phyloP scores from a whole-genome alignment of 345 rosid species.

The Brassica nigra region DNA sequence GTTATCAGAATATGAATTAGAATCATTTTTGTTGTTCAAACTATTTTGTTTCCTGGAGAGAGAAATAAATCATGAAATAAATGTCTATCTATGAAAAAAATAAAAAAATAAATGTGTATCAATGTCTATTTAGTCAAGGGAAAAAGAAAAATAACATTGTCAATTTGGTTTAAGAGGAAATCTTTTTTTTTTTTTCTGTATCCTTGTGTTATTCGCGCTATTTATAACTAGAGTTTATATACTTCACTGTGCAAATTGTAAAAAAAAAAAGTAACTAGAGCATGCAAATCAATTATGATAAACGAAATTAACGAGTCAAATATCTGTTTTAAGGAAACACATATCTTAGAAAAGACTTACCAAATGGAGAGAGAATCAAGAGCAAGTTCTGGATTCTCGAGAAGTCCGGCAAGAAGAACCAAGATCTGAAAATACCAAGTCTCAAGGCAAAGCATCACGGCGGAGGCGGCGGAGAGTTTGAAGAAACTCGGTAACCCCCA shows the following conservation, averaged over 20 bases:
- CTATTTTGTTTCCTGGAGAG: not conserved
- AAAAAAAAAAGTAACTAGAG: not conserved
- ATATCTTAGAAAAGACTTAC: conserved; percentile 13
- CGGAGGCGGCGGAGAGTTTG: conserved; percentile 62
- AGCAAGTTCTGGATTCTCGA: conserved; percentile 58
- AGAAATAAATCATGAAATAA: not conserved
- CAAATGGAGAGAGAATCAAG: conserved; percentile 46
- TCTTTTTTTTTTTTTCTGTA: not conserved
- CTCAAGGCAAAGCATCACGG: conserved; percentile 68
- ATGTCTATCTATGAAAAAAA: too few species aligned
- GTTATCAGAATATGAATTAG: not conserved
- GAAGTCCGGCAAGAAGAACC: conserved; percentile 59
- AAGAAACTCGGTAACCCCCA: conserved; percentile 48
- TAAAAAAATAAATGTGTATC: not conserved
- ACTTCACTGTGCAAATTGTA: not conserved
- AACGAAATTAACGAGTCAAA: not conserved
- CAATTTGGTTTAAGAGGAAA: not conserved
- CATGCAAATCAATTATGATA: not conserved
- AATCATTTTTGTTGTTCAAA: not conserved
- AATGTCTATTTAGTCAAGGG: not conserved
- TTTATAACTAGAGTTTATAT: not conserved
- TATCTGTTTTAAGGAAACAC: not conserved
- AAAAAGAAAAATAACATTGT: not conserved
- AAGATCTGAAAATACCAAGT: conserved; percentile 62
- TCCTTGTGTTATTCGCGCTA: not conserved